These are phyloP conservation scores for Saccharum spontaneum DNA, from an alignment of 176 grass and related monocot genomes.

Conservation along the genomic window DNA sequence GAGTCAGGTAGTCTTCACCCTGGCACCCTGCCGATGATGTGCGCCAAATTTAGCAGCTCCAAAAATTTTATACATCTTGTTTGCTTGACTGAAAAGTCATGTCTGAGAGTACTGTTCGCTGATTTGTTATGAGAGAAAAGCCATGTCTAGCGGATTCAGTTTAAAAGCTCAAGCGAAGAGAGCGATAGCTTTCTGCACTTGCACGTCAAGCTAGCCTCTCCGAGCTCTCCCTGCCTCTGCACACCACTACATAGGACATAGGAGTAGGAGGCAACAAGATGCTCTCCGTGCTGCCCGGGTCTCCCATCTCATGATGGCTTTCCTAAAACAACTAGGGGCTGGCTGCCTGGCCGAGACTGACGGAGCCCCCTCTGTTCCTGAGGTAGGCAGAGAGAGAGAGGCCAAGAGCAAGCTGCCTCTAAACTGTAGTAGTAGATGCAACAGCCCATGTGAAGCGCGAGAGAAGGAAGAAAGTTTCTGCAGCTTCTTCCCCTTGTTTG, in stretches of 20 bases:
- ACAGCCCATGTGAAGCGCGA: slow-evolving; percentile 25
- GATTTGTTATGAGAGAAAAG: no score
- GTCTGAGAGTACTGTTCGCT: no score
- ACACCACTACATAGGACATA: no score
- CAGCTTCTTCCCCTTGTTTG: slow-evolving; percentile 20
- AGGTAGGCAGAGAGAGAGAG: not conserved
- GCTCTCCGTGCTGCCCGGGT: no score
- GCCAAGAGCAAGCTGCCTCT: not conserved
- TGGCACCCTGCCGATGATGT: not conserved
- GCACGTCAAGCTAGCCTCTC: no score
- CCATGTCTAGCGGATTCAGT: no score
- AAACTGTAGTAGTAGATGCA: not conserved
- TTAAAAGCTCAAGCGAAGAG: no score
- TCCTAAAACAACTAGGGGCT: slow-evolving; percentile 31
- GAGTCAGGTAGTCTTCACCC: not conserved
- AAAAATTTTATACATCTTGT: no score
- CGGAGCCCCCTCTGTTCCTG: slow-evolving; percentile 15
- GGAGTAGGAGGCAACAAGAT: no score
- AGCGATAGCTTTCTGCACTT: no score
- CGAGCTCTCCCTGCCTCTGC: no score
- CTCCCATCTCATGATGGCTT: slow-evolving; percentile 25
- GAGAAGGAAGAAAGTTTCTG: not conserved
- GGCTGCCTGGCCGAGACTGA: not conserved
- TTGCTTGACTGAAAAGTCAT: no score
- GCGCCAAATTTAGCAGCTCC: not conserved